Conservation (phyloP, 2,329 filamentous ascomycete species). For the Chrysoporthe deuterocubensis region DNA sequence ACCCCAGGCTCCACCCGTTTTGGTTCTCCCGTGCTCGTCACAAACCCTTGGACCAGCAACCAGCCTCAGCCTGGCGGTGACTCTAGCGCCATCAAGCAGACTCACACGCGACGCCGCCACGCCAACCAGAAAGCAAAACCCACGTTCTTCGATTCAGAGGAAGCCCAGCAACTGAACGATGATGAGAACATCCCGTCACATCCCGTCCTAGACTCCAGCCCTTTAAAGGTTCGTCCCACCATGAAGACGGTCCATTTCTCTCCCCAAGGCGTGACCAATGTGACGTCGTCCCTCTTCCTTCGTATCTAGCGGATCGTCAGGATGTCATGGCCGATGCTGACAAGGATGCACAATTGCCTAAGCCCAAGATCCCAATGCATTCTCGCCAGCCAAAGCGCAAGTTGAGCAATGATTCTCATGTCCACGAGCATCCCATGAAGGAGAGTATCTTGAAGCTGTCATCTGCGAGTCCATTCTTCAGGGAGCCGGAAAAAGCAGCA, state of each 20-base stretch:
- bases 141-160: constrained; percentile 7
- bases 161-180: background rate
- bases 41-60: constrained; percentile 14
- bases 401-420: background rate
- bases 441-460: background rate
- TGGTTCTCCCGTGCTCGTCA: background rate
- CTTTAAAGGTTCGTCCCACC: background rate
- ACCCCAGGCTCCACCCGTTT: constrained; percentile 12
- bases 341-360: background rate
- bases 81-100: constrained; percentile 36
- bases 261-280: background rate
- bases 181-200: background rate
- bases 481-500: background rate
- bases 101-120: background rate
- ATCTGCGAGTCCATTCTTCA: background rate
- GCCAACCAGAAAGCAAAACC: constrained; percentile 17
- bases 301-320: background rate
- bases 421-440: background rate
- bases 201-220: background rate
- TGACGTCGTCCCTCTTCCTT: background rate
- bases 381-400: background rate
- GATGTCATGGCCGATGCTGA: background rate
- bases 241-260: background rate
- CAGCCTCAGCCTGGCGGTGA: constrained; percentile 35
- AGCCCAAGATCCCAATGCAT: background rate